Base-by-base conservation (phyloP, 345 rosid genomes). In the Brassica juncea region DNA sequence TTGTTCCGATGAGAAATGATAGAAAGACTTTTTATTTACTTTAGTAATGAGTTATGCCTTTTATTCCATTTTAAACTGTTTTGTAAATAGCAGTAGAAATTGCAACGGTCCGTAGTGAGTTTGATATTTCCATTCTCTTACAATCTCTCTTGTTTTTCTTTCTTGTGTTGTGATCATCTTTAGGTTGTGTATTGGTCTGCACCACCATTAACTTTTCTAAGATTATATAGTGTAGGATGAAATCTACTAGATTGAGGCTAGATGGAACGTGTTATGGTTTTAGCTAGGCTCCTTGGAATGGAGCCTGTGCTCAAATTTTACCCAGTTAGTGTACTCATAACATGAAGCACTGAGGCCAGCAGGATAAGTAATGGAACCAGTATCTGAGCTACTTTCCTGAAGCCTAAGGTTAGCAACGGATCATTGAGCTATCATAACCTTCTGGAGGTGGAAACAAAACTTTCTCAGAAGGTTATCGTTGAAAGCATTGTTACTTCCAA, bases 1-100 rank as follows among this genome's bases (percentile, higher is more conserved):
- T 83, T 91, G 19, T 90, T 87, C 61, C 82, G 91, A 83, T 90
- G 15, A 80, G 59, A 63, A 37, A 39, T 47, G 72, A 55, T 77
- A 60, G 34, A 25, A 60, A 27, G n/a, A 10, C n/a, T 5, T 59
- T 8, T 21, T 25, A 58, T 25, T 59, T 59, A 9, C 21, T 59
- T 25, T 2, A 25, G 64, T 59, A 27, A 60, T 60, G 65, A 25
- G 16, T 59, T 59, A 15, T 59, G 30, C 8, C 12, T 52, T 52
- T n/a, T n/a, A 52, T 52, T 58, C n/a, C 32, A 25, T 25, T 59
- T 59, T 10, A 25, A 59, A 59, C 64, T 59, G 30, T 59, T 59
- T 59, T 59, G 15, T 59, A 25, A 59, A 59, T 59, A 59, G 7
- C 32, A 25, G 14, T 23, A 23, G 31, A 9, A 23, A 59, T 59